phyloP scores from a whole-genome alignment of 1,284 basidiomycete species.

The Austropuccinia psidii region DNA sequence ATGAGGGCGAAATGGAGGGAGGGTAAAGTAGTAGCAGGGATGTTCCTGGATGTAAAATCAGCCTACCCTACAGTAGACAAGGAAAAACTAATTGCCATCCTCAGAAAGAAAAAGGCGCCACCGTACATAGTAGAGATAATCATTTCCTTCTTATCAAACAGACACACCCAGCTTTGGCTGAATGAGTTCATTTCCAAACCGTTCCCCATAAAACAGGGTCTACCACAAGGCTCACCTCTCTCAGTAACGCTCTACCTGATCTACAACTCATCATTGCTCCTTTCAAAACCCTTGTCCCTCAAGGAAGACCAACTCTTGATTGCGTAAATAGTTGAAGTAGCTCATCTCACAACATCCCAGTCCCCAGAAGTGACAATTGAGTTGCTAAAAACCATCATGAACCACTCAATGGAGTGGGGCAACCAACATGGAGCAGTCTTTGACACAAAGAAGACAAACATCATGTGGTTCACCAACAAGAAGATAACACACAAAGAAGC shows the following conservation, averaged over 20 bases:
- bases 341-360: neutral
- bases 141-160: neutral
- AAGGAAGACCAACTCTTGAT: neutral
- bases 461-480: conserved; percentile 1
- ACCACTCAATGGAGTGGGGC: neutral
- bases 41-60: conserved; percentile 14
- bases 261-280: conserved; percentile 8
- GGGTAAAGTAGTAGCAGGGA: neutral
- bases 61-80: conserved; percentile 12
- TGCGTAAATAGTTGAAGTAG: conserved; percentile 14
- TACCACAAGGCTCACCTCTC: conserved; percentile 15
- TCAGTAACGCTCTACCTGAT: neutral
- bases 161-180: neutral
- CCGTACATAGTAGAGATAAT: neutral
- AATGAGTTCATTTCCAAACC: neutral
- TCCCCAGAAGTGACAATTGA: neutral
- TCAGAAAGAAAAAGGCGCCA: neutral
- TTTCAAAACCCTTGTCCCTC: neutral
- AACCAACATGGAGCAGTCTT: conserved; percentile 2
- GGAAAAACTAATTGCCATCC: neutral
- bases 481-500: neutral
- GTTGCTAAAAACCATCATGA: neutral
- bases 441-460: neutral
- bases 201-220: neutral
- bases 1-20: neutral